Base-by-base conservation (phyloP, 495 filamentous ascomycete genomes). In the Aspergillus conjunctus region DNA sequence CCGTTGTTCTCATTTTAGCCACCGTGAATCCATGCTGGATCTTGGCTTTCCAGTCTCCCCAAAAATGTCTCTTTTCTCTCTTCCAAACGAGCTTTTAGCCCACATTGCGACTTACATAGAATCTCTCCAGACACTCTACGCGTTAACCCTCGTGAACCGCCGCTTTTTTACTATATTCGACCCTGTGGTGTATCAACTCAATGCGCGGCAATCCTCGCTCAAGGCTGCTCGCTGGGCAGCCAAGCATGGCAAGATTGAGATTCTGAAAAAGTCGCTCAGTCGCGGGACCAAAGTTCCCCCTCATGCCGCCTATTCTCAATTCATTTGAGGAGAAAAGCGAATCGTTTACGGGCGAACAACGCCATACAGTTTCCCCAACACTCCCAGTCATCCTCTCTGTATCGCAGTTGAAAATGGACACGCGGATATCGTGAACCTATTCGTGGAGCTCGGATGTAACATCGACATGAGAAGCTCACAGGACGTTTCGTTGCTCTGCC, bases 241-340 rank as follows among this genome's bases (percentile, higher is more conserved):
- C 3, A 20, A 8, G 34, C 31, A 37, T 17, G 51, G 51, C 9
- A 53, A 34, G 12, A 33, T 53, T 15, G 12, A 53, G n/a, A 8
- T 53, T n/a, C 4, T 53, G n/a, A 33, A 11, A 18, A 53, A 53
- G n/a, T 53, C 51, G 15, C 51, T 53, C 51, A 53, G 31, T 32
- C 51, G 37, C 12, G 51, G 51, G 12, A 32, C 51, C 32, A 18
- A 14, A 37, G n/a, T 53, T 18, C 31, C 51, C 9, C 11, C 22
- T n/a, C n/a, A n/a, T n/a, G n/a, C n/a, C n/a, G n/a, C 30, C 15
- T 32, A 7, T 37, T 37, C 6, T 17, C 51, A 2, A 17, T 14
- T 11, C 18, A n/a, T 17, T 17, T 8, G 30, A 37, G 32, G 51
- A 7, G 3, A 17, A 53, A 34, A 1, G 6, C 15, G 5, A 32